Evolutionary conservation across 163 green algal genomes (phyloP).

Genomic region (Picocystis sp.): DNA sequence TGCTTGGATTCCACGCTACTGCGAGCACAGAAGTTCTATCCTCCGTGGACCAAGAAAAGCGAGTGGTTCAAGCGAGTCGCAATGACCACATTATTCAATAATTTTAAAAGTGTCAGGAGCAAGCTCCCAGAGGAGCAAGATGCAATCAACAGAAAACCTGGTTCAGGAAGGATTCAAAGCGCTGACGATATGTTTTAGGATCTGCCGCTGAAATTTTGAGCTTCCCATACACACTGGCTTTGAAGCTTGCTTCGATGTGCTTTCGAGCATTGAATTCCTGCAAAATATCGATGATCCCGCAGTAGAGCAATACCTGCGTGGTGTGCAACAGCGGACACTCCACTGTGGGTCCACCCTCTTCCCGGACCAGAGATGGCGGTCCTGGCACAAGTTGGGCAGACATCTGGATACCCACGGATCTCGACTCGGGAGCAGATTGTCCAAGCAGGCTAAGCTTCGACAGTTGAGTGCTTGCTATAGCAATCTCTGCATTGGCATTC

Average conservation of each 20-base stretch:
- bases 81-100: no score
- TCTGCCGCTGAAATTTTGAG: conserved; percentile 1
- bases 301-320: conserved; percentile 4
- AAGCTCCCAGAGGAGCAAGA: no score
- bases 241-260: conserved; percentile 2
- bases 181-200: conserved; percentile 1
- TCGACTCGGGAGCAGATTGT: conserved; percentile 2
- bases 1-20: no score
- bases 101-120: no score
- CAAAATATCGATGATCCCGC: conserved; percentile 7
- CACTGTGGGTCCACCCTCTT: not conserved
- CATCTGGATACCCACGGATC: conserved; percentile 4
- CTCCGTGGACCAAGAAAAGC: no score
- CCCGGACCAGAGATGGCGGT: conserved; percentile 2
- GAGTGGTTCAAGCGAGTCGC: no score
- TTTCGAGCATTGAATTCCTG: conserved; percentile 6
- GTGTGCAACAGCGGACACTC: not conserved
- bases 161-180: conserved; percentile 1
- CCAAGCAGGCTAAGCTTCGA: conserved; percentile 1
- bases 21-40: no score
- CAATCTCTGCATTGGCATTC: conserved; percentile 3
- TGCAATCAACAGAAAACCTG: conserved; percentile 2
- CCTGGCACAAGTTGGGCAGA: not conserved
- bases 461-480: conserved; percentile 1
- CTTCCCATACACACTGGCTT: conserved; percentile 1